A percentile compares a stretch with the other conserved stretches of the same genome.
phyloP scores from a whole-genome alignment of 2,329 filamentous ascomycete genomes.

The Alternaria sp. region DNA sequence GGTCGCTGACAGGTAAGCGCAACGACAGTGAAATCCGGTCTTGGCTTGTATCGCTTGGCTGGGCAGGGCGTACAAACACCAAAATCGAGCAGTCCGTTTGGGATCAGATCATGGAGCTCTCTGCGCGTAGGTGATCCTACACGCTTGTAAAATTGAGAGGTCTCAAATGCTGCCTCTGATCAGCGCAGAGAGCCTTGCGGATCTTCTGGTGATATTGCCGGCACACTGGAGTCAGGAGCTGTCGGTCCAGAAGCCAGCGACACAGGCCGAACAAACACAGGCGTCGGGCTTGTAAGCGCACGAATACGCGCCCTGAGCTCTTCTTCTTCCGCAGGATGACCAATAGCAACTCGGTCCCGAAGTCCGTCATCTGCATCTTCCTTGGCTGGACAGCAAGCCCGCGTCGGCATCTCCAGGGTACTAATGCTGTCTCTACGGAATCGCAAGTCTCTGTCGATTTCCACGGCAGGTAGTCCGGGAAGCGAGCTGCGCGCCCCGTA shows the following conservation, averaged over 20 bases:
- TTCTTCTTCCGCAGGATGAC: constrained; percentile 1
- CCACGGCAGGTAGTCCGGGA: neutral
- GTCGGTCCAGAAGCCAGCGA: neutral
- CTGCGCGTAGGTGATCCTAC: neutral
- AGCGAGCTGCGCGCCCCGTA: constrained; percentile 5
- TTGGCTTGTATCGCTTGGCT: neutral
- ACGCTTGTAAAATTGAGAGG: neutral
- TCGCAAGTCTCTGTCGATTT: neutral
- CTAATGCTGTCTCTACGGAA: neutral
- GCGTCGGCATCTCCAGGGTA: constrained; percentile 2
- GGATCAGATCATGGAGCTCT: too few relatives aligned
- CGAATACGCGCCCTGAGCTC: constrained; percentile 3
- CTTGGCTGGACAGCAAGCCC: neutral
- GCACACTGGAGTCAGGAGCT: neutral
- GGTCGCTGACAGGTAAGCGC: constrained; percentile 1
- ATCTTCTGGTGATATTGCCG: neutral
- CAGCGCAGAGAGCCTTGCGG: neutral
- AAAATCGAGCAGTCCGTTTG: too few relatives aligned
- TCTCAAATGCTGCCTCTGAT: neutral
- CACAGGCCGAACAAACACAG: neutral
- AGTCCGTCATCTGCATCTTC: neutral
- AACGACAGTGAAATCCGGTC: neutral
- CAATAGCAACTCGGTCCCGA: neutral
- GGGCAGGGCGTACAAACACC: neutral
- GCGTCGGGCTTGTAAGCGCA: neutral